Base-by-base conservation (phyloP, 257 asterid genomes). In the Echium plantagineum region DNA sequence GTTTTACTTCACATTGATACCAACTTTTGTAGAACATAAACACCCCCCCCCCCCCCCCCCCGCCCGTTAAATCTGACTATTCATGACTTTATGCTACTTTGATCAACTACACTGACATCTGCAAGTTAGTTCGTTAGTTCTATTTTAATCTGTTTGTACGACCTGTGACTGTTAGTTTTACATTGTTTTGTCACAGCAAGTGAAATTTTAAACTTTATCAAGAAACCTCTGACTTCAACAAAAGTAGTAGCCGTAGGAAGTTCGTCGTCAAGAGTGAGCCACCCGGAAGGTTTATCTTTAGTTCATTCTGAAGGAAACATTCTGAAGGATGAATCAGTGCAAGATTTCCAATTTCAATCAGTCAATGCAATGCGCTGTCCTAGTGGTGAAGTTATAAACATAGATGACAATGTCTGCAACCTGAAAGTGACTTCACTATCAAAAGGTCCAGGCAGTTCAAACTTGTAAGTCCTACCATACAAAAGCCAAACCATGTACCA, bases 161-260 rank as follows among this genome's bases (percentile, higher is more conserved):
- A 24, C 26, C 26, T 24, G 26, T 24, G 3, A 24, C 26, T 28
- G 6, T 24, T 52, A 55, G 4, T 4, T 4, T 69, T 64, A 26
- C 52, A 52, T 68, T 67, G 28, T 61, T 21, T 65, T 70, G 21
- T 70, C 75, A 51, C 93, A 89, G 97, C 86, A 54, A 64, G 67
- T 64, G 96, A 85, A 64, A 90, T 90, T 81, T 71, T 90, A 71
- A 87, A 90, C 69, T 66, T 75, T 60, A 85, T 90, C 69, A 80
- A 71, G 69, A 84, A 81, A 70, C 83, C 94, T 49, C 67, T 31
- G 68, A 55, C 58, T 72, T 72, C 57, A 62, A 69, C 57, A 60
- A 72, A 75, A 57, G 73, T 61, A 48, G 77, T 26, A 62, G 30
- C 62, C 21, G 38, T 56, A 69, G 77, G 73, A 65, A 69, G 72